These are phyloP conservation scores for Limtongozyma cylindracea DNA, from an alignment of 805 yeast species.

Conservation along the genomic window DNA sequence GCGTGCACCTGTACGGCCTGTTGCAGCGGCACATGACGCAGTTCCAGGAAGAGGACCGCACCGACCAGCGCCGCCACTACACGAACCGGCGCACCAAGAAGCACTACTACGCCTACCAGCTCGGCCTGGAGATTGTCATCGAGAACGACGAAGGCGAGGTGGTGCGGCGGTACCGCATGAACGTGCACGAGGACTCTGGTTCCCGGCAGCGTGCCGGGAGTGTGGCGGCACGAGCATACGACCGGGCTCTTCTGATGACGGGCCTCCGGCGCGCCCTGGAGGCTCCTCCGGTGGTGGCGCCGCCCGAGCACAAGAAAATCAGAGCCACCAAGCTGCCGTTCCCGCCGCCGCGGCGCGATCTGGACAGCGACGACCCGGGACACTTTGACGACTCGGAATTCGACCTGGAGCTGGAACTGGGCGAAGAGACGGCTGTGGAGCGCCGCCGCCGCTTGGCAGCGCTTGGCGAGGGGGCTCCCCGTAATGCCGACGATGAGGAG, in stretches of 20 bases:
- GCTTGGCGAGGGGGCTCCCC: conserved; percentile 16
- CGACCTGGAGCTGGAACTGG: conserved; percentile 5
- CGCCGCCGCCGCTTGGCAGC: conserved; percentile 35
- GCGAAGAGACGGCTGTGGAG: conserved; percentile 40
- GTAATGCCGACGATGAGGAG: conserved; percentile 23
- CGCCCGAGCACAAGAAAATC: too few relatives aligned
- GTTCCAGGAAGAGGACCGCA: conserved; percentile 6
- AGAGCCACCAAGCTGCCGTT: too few relatives aligned
- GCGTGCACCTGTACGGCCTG: conserved; percentile 15
- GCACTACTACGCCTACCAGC: conserved; percentile 38
- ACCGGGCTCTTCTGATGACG: too few relatives aligned
- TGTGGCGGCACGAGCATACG: too few relatives aligned
- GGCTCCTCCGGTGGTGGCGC: too few relatives aligned
- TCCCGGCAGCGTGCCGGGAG: too few relatives aligned
- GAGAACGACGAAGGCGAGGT: conserved; percentile 89
- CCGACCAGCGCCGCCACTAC: background rate
- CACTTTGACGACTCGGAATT: conserved; percentile 4
- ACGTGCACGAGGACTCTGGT: conserved; percentile 14
- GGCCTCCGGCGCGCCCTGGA: too few relatives aligned
- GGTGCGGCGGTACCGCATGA: conserved; percentile 54
- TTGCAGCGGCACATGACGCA: conserved; percentile 11
- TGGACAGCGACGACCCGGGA: conserved; percentile 1
- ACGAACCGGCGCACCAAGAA: conserved; percentile 7
- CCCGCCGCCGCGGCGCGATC: too few relatives aligned
- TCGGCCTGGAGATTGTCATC: conserved; percentile 53